Base-by-base conservation (phyloP, 495 filamentous ascomycete species). In the Penicillium samsonianum region DNA sequence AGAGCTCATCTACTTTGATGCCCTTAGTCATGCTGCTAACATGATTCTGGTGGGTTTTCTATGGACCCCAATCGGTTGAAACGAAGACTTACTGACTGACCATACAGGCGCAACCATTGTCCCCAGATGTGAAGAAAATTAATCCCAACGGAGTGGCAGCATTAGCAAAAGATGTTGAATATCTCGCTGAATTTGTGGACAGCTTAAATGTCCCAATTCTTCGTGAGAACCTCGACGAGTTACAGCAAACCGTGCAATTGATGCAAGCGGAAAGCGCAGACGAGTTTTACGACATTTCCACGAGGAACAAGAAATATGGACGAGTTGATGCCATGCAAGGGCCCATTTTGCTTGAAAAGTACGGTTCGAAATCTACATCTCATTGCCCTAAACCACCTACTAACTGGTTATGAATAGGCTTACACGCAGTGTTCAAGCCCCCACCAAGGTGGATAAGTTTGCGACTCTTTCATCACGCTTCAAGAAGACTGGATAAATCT, bases 1-100 rank as follows among this genome's bases (percentile, higher is more conserved):
- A 72, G 91, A 95, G 67, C 82, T 97, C 31, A 96, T 98, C 58
- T 98, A 98, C 72, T 97, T 97, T 62, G 93, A 97, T 68, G 95
- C 95, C 3, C 81, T 98, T 54, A 90, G 85, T 55, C 93, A 98
- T 70, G 91, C 95, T 5, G 87, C 91, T 8, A 87, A 87, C 55
- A 90, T 87, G 75, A 94, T 98, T 31, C 75, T 98, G 44, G 87
- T 91, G 72, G 62, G 80, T 60, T 38, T 43, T 9, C 17, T 17
- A 46, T 9, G 1, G 19, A 23, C 17, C 33, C 35, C 33, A 2
- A 9, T 53, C 17, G 20, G 43, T 8, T 30, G 38, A 14, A 22
- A 38, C 31, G 40, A 16, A 25, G 5, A 8, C 50, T 57, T 44
- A 56, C 62, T 59, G 52, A 67, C 47, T 30, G 20, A 51, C 56